A percentile compares a stretch with the other conserved stretches of the same genome.
phyloP scores from a whole-genome alignment of 176 grass and related monocot species.

The Saccharum spontaneum region DNA sequence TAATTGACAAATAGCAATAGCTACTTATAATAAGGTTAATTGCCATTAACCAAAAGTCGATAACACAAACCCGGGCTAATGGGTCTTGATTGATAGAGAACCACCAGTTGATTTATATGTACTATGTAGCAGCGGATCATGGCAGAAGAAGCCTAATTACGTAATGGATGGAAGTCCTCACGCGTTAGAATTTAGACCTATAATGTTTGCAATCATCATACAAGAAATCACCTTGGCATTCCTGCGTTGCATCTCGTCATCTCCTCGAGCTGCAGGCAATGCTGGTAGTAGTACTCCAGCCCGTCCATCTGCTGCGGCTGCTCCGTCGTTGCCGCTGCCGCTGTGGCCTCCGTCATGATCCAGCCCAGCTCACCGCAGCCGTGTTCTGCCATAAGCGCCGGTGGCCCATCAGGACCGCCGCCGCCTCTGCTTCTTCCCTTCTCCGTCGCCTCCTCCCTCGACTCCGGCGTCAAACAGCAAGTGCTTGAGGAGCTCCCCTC shows the following conservation, averaged over 20 bases:
- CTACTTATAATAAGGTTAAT: slow-evolving; percentile 6
- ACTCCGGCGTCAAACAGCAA: not conserved
- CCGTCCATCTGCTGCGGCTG: slow-evolving; percentile 34
- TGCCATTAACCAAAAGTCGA: not conserved
- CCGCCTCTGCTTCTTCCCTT: slow-evolving; percentile 17
- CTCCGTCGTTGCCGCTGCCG: not conserved
- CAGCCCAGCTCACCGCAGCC: not conserved
- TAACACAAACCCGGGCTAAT: not conserved
- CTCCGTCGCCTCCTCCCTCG: slow-evolving; percentile 24
- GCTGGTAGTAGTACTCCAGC: slow-evolving; percentile 45
- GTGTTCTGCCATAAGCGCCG: not conserved
- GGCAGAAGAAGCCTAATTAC: not conserved
- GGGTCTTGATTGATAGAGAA: not conserved
- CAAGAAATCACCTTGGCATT: slow-evolving; percentile 55
- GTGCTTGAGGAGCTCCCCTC: slow-evolving; percentile 32
- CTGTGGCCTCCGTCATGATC: not conserved
- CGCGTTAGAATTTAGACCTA: not conserved
- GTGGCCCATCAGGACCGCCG: not conserved
- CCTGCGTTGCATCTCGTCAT: slow-evolving; percentile 27
- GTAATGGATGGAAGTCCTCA: not conserved
- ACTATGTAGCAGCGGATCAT: slow-evolving; percentile 32
- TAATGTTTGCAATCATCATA: slow-evolving; percentile 6
- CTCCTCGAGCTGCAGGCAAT: slow-evolving; percentile 42
- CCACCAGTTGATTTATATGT: not conserved
- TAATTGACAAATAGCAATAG: not conserved